Base-by-base conservation (phyloP, 2,329 filamentous ascomycete species). In the Tolypocladium nubicola region DNA sequence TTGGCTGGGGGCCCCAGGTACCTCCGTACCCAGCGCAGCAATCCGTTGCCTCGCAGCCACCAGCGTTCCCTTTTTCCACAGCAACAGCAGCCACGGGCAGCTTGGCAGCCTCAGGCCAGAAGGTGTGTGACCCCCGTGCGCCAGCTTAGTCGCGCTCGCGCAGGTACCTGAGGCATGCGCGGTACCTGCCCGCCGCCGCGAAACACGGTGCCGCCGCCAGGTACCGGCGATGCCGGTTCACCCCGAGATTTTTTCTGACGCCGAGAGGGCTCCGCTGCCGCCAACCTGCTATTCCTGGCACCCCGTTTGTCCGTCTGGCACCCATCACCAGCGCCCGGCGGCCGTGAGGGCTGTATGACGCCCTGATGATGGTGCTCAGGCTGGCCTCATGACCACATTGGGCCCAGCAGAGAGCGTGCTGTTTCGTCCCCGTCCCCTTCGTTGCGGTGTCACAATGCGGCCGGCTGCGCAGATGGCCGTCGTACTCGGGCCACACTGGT, bases 61-160 rank as follows among this genome's bases (percentile, higher is more conserved):
- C 14, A 13, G 19, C 1, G 23, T 47, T 35, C 57, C 50, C n/a
- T 50, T 60, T 61, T 63, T 65, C 67, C 69, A 67, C 64, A 63
- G 67, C 68, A 71, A 71, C 69, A 66, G 60, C 59, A 59, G 58
- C 54, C 61, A 21, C 45, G 21, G 41, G 21, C 19, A 23, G 55
- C 38, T 40, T 67, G 57, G 66, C 64, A 67, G 70, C 70, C 70
- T 71, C 62, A 71, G 70, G 70, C 69, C 60, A n/a, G 45, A 59
- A 60, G 30, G 50, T 47, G 54, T 3, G 45, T 37, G 30, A 49
- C 43, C 43, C 43, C 43, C 43, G 43, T 30, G 43, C 43, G 43
- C 35, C 26, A n/a, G 45, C 19, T 50, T 35, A 35, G 47, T 50
- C 47, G 47, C 30, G 47, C 47, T 9, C 26, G 30, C 30, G 47